phyloP scores from a whole-genome alignment of 495 filamentous ascomycete species.

The Penicillium goetzii region DNA sequence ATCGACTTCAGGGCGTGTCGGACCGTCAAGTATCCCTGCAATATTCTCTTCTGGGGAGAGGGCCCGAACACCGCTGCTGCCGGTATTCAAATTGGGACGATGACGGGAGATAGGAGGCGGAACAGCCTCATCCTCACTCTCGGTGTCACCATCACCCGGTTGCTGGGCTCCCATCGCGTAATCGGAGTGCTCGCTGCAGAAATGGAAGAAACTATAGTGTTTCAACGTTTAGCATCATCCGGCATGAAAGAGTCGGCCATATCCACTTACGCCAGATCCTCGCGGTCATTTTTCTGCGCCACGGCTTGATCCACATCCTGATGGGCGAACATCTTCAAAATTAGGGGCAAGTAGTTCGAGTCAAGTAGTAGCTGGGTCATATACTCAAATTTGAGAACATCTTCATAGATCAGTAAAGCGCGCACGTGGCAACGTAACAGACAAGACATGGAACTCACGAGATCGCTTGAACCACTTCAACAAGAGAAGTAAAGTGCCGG shows the following conservation, averaged over 20 bases:
- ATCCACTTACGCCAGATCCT: slow-evolving; percentile 72
- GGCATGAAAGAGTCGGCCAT: not conserved
- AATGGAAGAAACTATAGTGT: slow-evolving; percentile 79
- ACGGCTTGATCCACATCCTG: slow-evolving; percentile 89
- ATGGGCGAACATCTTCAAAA: slow-evolving; percentile 88
- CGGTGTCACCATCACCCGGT: slow-evolving; percentile 35
- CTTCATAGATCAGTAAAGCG: slow-evolving; percentile 48
- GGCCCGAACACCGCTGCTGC: slow-evolving; percentile 34
- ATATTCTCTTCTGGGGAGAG: slow-evolving; percentile 40
- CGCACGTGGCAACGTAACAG: not conserved
- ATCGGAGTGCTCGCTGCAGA: slow-evolving; percentile 67
- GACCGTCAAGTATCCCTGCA: slow-evolving; percentile 39
- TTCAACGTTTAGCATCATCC: slow-evolving; percentile 19
- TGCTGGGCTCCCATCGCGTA: slow-evolving; percentile 12
- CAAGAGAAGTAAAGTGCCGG: slow-evolving; percentile 78
- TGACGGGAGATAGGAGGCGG: slow-evolving; percentile 79
- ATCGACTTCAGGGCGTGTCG: slow-evolving; percentile 76
- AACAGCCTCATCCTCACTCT: slow-evolving; percentile 70
- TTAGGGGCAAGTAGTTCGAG: slow-evolving; percentile 88
- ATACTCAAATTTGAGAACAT: slow-evolving; percentile 95
- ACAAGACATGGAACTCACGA: slow-evolving; percentile 57
- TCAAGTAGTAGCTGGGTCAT: slow-evolving; percentile 90
- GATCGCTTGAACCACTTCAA: slow-evolving; percentile 97
- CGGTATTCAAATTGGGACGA: slow-evolving; percentile 37
- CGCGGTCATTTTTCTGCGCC: slow-evolving; percentile 80